Conservation (phyloP, 2,329 filamentous ascomycete genomes). For the Hymenoscyphus fructigenus region DNA sequence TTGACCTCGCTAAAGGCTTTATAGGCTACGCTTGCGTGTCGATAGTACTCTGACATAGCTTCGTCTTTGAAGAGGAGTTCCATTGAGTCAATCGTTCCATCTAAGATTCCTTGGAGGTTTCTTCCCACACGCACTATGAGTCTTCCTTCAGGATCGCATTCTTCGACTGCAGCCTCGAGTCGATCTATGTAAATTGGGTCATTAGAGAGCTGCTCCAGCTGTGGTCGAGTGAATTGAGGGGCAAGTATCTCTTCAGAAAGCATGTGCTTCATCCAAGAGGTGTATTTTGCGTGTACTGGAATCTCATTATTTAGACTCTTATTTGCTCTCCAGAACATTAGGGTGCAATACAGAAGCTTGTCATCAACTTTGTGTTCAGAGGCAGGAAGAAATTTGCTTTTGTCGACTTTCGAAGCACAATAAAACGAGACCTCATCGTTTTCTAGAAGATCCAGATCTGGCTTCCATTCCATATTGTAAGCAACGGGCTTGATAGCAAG, state of each 20-base stretch:
- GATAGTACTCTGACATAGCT: constrained; percentile 6
- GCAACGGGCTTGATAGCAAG: background rate
- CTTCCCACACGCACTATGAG: background rate
- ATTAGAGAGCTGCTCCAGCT: background rate
- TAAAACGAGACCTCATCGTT: background rate
- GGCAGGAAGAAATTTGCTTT: background rate
- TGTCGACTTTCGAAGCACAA: background rate
- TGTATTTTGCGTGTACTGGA: constrained; percentile 1
- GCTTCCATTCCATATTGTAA: constrained; percentile 15
- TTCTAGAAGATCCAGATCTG: constrained; percentile 12
- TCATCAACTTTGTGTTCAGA: background rate
- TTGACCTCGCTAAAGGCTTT: constrained; percentile 1
- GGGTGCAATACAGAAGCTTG: constrained; percentile 1
- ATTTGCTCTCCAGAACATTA: constrained; percentile 1
- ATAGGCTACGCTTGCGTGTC: constrained; percentile 1
- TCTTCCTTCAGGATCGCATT: constrained; percentile 6
- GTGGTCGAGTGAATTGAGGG: background rate
- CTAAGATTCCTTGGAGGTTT: background rate
- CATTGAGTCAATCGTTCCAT: constrained; percentile 1
- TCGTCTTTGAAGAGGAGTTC: constrained; percentile 7
- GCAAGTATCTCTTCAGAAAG: background rate
- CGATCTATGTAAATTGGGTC: background rate
- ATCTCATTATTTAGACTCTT: background rate
- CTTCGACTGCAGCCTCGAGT: background rate
- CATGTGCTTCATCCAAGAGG: background rate